A percentile compares a stretch with the other conserved stretches of the same genome.
phyloP scores from a whole-genome alignment of 176 grass and related monocot genomes.

The Tillandsia leiboldiana region DNA sequence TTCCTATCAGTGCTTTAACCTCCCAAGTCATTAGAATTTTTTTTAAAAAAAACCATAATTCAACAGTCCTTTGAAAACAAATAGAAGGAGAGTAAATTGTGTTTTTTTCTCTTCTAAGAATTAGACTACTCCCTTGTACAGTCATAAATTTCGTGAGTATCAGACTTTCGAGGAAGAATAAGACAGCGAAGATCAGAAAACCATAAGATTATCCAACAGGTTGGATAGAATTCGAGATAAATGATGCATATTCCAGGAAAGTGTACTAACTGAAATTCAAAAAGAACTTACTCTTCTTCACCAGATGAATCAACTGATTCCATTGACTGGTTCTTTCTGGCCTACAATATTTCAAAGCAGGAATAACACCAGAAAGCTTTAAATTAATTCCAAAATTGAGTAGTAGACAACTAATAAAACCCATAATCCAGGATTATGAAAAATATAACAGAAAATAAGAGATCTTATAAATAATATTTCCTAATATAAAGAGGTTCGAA shows the following conservation, averaged over 20 bases:
- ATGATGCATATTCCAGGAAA: conserved; percentile 12
- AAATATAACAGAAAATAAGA: too few relatives aligned
- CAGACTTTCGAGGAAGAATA: background rate
- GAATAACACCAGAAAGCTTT: too few relatives aligned
- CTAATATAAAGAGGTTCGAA: too few relatives aligned
- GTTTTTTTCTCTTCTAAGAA: too few relatives aligned
- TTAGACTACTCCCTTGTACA: background rate
- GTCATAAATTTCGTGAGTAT: background rate
- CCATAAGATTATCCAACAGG: background rate
- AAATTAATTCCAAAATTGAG: too few relatives aligned
- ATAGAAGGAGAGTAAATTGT: too few relatives aligned
- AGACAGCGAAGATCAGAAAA: background rate
- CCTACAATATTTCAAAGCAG: conserved; percentile 30
- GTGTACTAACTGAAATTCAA: background rate
- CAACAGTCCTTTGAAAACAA: too few relatives aligned
- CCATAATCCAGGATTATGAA: too few relatives aligned
- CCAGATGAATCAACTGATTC: conserved; percentile 77
- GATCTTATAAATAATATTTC: too few relatives aligned
- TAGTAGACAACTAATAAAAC: too few relatives aligned
- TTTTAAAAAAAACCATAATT: too few relatives aligned
- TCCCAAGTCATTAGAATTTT: background rate
- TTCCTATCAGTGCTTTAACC: conserved; percentile 15
- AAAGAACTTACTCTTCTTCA: conserved; percentile 89
- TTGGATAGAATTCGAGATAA: background rate
- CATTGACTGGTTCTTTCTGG: conserved; percentile 56